These are phyloP conservation scores for Pichia sp. DNA, from an alignment of 1,139 yeast genomes.

Conservation along the genomic window DNA sequence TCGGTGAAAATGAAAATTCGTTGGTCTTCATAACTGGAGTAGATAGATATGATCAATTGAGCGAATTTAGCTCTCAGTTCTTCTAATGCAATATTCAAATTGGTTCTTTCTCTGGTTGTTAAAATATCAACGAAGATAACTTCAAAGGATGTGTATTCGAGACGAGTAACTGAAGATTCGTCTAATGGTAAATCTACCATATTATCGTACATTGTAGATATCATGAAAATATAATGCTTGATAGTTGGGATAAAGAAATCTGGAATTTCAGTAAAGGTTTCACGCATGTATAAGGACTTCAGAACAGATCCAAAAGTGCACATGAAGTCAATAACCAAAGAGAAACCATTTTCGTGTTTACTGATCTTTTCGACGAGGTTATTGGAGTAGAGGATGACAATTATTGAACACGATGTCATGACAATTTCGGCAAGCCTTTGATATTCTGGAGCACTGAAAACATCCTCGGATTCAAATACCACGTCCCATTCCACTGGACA, in stretches of 20 bases:
- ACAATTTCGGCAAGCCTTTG: constrained; percentile 30
- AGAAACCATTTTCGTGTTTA: constrained; percentile 44
- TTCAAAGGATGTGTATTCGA: constrained; percentile 47
- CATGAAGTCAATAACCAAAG: constrained; percentile 41
- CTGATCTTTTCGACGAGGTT: constrained; percentile 42
- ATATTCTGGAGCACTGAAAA: constrained; percentile 5
- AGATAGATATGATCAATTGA: constrained; percentile 44
- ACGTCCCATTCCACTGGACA: constrained; percentile 25
- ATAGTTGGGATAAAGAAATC: constrained; percentile 11
- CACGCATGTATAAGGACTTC: constrained; percentile 19
- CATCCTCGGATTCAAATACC: constrained; percentile 10
- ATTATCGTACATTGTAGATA: constrained; percentile 15
- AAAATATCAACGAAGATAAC: constrained; percentile 33
- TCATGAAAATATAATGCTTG: neutral
- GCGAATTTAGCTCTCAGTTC: constrained; percentile 37
- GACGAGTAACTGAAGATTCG: constrained; percentile 47
- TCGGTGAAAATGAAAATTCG: constrained; percentile 60
- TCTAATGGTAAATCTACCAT: constrained; percentile 32
- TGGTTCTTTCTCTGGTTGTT: constrained; percentile 25
- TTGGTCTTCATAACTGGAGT: constrained; percentile 47
- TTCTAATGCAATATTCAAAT: constrained; percentile 31
- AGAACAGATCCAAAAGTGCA: constrained; percentile 39
- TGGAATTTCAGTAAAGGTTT: constrained; percentile 8
- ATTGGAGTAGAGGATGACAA: constrained; percentile 42
- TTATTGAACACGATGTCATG: constrained; percentile 39